Percentiles rank a stretch among this genome's conserved stretches.
Conservation (phyloP, 192 early-diverging fungal genomes). For the Backusella psychrophila region DNA sequence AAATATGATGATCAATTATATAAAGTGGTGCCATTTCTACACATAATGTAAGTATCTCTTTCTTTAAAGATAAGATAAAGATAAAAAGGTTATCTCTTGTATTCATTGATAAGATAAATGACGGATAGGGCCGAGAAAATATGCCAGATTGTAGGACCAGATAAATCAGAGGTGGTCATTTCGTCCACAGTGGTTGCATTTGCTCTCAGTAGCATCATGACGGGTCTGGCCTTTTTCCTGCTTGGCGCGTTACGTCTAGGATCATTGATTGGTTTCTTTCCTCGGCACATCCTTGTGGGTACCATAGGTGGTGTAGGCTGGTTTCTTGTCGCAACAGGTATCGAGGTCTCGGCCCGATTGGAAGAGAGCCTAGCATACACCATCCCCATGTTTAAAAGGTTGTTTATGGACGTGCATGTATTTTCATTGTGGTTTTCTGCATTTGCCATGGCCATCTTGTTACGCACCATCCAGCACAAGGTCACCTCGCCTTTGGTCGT, state of each 20-base stretch:
- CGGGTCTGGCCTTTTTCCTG: constrained; percentile 82
- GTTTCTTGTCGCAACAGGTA: constrained; percentile 89
- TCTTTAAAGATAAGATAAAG: neutral
- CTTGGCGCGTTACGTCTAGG: constrained; percentile 83
- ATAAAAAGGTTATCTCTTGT: neutral
- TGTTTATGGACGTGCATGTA: constrained; percentile 62
- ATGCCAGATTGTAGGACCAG: constrained; percentile 53
- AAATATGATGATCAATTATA: neutral
- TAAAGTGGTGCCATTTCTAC: constrained; percentile 35
- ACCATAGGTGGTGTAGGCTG: constrained; percentile 96
- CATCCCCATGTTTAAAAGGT: constrained; percentile 53
- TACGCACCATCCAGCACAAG: constrained; percentile 70
- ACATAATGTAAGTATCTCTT: constrained; percentile 33
- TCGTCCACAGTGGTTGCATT: constrained; percentile 91
- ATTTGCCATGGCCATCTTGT: constrained; percentile 60
- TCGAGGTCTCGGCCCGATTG: constrained; percentile 81
- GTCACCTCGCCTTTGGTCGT: constrained; percentile 78
- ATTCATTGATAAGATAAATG: constrained; percentile 2
- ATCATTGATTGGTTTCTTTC: constrained; percentile 78
- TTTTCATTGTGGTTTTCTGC: constrained; percentile 82
- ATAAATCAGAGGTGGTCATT: constrained; percentile 65
- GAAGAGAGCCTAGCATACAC: constrained; percentile 53
- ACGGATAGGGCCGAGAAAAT: constrained; percentile 59
- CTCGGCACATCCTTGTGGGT: constrained; percentile 91
- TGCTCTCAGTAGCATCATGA: constrained; percentile 84